Evolutionary conservation across 768 basidiomycete genomes (phyloP), one percentile per base, ranked within the genome.

Genomic region (Pisolithus microcarpus): DNA sequence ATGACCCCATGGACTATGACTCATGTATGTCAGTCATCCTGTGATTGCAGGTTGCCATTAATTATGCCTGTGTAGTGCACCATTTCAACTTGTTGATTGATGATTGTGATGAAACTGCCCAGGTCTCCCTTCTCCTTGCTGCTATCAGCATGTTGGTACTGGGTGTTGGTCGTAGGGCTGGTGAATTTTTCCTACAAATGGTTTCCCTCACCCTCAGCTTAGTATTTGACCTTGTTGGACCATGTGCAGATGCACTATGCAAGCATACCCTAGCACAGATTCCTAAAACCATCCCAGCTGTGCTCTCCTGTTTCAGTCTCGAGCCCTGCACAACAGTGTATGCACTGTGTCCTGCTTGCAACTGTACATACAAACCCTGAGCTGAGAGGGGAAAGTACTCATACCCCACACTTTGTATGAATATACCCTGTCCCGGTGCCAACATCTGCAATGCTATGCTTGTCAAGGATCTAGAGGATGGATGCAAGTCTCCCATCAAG

Each of bases 161-260:
- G 43, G 55, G 54, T 8, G 31, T 60, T 11, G 46, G 60, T 26
- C 48, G 13, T 15, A 39, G 28, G 6, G 40, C 36, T 0, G 19
- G 52, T n/a, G 50, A 65, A 16, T 57, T 63, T 21, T 50, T 67
- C 40, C 42, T 67, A 5, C 31, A 46, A 13, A 46, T 58, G 6
- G 26, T 63, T 1, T 46, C 46, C 9, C 24, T 60, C 6, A 42
- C 62, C 24, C 42, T 63, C 7, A 26, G 43, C 30, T 30, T 56
- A 2, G 23, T 45, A 1, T 53, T 53, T 18, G 16, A 39, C 3
- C 6, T 36, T 5, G 21, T 37, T 26, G 19, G 46, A 9, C 30
- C 43, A 40, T 10, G 34, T 2, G 43, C 7, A 3, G 24, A 44
- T 30, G 10, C 6, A 3, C 23, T 44, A 15, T 18, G 26, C 15